Evolutionary conservation across 495 filamentous ascomycete genomes (phyloP), one percentile per base, ranked within the genome.

Genomic region (Trichoderma asperelloides): DNA sequence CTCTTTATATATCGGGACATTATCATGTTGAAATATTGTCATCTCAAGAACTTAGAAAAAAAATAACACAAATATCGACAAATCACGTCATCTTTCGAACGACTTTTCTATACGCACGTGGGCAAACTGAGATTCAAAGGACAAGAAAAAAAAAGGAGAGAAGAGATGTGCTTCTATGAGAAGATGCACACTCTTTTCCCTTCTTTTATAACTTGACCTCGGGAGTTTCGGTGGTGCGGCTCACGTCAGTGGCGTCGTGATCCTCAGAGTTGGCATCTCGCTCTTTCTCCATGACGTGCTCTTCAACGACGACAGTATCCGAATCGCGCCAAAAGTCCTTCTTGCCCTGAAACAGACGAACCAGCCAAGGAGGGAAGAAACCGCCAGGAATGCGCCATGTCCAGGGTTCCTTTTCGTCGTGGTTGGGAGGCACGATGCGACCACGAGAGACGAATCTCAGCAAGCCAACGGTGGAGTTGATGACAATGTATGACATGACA

Each of bases 351-450:
- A 73, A 70, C n/a, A 82, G 76, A 11, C 88, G 81, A 66, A 80
- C 78, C 57, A 91, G 68, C 91, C 90, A 94, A 2, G 81, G 82
- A 0, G 91, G 91, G 12, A 91, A 75, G 63, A 92, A 74, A 9
- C 89, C 89, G 37, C 89, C 90, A 8, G 82, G 80, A 51, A 89
- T 78, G 71, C 78, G 81, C 81, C 84, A 92, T 0, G 86, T 87
- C 90, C 90, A 93, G 12, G 80, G 82, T 49, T 93, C 91, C 70
- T 89, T 90, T 67, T 88, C 79, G 16, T 87, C 79, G 76, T 91
- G 88, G 73, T 90, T 89, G 1, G 83, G 80, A 0, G 91, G 91
- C 3, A 88, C 84, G 68, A 93, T 85, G 40, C 89, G 83, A 41
- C 90, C 91, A 0, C 83, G 79, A 3, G 86, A 88, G 13, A 74